Evolutionary conservation across 1,284 basidiomycete species (phyloP), one percentile per base, ranked within the genome.

Genomic region (Rhizoctonia solani): DNA sequence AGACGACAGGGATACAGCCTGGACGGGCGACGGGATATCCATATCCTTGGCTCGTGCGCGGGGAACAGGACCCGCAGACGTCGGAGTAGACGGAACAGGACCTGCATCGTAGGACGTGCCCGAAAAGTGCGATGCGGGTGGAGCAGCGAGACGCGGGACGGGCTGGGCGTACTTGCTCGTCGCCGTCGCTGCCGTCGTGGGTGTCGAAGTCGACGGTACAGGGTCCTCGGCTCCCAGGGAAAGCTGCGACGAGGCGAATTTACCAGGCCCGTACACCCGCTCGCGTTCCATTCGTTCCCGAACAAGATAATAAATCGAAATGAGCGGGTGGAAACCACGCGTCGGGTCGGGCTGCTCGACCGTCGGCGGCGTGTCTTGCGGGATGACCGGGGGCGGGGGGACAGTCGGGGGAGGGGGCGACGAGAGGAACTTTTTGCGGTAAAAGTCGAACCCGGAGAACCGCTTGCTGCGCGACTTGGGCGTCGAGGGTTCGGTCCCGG

Each of bases 221-320:
- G n/a, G n/a, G 1, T 39, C 68, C 14, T 11, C 46, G 16, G 54
- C 69, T 4, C 69, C 70, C 1, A 70, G 44, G 3, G 81, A 83
- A 21, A 95, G 78, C 73, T 95, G 93, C 1, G 95, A 98, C 63
- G 87, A 93, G 1, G 96, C 96, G 77, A 99, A 99, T 72, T 93
- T 89, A 1, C 93, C 94, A 0, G 90, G 88, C 0, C 96, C 96
- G 77, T 95, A 98, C 3, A 98, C 90, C 68, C 85, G 84, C 74
- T 98, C 95, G 56, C 96, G 83, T 74, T 98, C 95, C 76, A 95
- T 84, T 82, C 98, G 98, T 80, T 99, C 96, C 66, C 90, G 82
- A 1, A 96, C 93, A 19, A 99, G 86, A 79, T 90, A 98, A 76
- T 99, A 99, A 78, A 99, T 97, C 25, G 94, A 95, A 65, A 99